Evolutionary conservation across 768 basidiomycete genomes (phyloP).

Genomic region (Rhizopogon salebrosus): DNA sequence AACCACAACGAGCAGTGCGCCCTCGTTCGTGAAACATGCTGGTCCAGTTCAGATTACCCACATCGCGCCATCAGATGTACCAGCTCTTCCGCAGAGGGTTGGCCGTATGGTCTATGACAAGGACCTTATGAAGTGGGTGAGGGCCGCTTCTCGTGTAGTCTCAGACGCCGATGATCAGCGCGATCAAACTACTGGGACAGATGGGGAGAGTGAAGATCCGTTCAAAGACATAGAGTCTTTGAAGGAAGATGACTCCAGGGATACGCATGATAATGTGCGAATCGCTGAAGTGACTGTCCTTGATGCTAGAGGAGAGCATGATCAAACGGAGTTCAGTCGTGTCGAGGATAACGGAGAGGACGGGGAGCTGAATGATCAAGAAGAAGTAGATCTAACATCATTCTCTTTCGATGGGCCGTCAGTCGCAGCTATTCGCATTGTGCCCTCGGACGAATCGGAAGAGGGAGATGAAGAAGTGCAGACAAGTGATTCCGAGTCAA

Average conservation of each 20-base stretch:
- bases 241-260: constrained; percentile 48
- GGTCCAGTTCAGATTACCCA: constrained; percentile 75
- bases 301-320: constrained; percentile 9
- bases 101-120: constrained; percentile 88
- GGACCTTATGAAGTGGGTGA: constrained; percentile 82
- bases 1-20: constrained; percentile 63
- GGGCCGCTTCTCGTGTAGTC: constrained; percentile 39
- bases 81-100: constrained; percentile 66
- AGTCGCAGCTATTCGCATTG: constrained; percentile 44
- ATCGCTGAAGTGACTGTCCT: constrained; percentile 1
- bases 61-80: constrained; percentile 79
- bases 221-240: constrained; percentile 91
- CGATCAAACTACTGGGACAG: constrained; percentile 25
- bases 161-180: constrained; percentile 24
- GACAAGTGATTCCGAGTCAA: constrained; percentile 37
- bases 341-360: constrained; percentile 45
- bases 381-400: constrained; percentile 63
- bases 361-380: constrained; percentile 46
- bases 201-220: constrained; percentile 75
- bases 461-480: constrained; percentile 32
- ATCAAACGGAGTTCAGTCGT: constrained; percentile 23
- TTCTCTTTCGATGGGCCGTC: constrained; percentile 68
- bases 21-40: constrained; percentile 81
- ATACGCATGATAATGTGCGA: constrained; percentile 8
- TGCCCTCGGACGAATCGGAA: constrained; percentile 33